Evolutionary conservation across 257 asterid species (phyloP), one percentile per base, ranked within the genome.

Genomic region (Solanum raphanifolium): DNA sequence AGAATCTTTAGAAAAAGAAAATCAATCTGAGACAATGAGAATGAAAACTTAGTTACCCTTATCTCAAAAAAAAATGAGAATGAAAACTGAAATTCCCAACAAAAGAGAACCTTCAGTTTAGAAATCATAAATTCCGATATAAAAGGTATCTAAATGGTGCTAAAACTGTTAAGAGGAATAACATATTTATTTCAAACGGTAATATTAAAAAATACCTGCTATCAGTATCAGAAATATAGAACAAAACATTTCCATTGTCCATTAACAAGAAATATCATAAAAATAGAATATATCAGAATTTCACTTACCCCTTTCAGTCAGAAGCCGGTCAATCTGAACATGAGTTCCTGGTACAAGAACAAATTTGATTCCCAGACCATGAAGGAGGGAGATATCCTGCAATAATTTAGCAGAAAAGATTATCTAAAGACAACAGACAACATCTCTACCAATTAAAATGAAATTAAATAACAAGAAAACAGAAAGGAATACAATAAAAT

Each of bases 301-400:
- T 55, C 60, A 36, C 91, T 84, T 62, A 97, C 99, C 98, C 87
- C 95, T 93, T 90, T 94, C 97, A 87, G 90, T 90, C 82, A 97
- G 88, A 91, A 95, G 96, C 91, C 90, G 87, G 90, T 97, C 98
- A 66, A 97, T 96, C 92, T 94, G 99, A 39, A 94, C 99, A 87
- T 95, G 99, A 15, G 99, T 94, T 84, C 99, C 99, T 0, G 98
- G 98, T 81, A 97, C 99, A 76, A 97, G 95, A 90, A 97, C 98
- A 91, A 97, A 95, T 87, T 95, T 97, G 93, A 97, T 94, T 88
- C 99, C 99, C 83, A 96, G 90, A 39, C 98, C 98, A 91, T 94
- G 99, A 89, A 97, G 98, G 9, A 96, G 94, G 87, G 99, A 95
- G 46, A 97, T 95, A 89, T 97, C 99, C 99, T 97, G 88, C 89